Evolutionary conservation across 2,329 filamentous ascomycete genomes (phyloP).

Genomic region (Colletotrichum tropicale): DNA sequence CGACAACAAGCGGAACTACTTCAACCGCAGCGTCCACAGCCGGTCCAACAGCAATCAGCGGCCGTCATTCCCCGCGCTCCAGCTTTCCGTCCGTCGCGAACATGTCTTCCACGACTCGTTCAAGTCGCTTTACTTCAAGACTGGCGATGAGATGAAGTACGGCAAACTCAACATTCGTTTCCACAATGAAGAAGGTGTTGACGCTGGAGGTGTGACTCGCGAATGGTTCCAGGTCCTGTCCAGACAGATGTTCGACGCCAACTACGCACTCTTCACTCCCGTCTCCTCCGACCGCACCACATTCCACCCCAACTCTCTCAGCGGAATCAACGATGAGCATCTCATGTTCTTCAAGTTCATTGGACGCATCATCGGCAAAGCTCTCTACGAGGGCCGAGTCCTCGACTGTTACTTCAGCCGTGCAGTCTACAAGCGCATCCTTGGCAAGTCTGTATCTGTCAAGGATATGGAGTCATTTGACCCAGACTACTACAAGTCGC

Average conservation of each 20-base stretch:
- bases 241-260: constrained; percentile 98
- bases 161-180: constrained; percentile 98
- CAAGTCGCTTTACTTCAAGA: constrained; percentile 97
- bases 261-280: constrained; percentile 95
- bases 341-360: constrained; percentile 99
- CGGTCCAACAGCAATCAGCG: constrained; percentile 72
- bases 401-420: constrained; percentile 99
- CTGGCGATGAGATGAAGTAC: constrained; percentile 96
- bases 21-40: constrained; percentile 87
- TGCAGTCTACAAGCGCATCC: constrained; percentile 96
- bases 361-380: constrained; percentile 96
- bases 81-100: constrained; percentile 88
- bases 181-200: constrained; percentile 95
- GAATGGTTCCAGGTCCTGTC: constrained; percentile 99
- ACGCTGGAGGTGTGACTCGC: constrained; percentile 94
- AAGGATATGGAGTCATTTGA: constrained; percentile 99
- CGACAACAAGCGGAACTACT: constrained; percentile 99
- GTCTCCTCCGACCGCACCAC: constrained; percentile 97
- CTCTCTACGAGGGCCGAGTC: constrained; percentile 92
- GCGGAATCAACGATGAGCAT: constrained; percentile 93
- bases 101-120: constrained; percentile 98
- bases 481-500: constrained; percentile 97
- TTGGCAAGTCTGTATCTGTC: constrained; percentile 92
- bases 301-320: constrained; percentile 96
- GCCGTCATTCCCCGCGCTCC: constrained; percentile 73